Evolutionary conservation across 2,329 filamentous ascomycete species (phyloP), one percentile per base, ranked within the genome.

Genomic region (Botrytis porri): DNA sequence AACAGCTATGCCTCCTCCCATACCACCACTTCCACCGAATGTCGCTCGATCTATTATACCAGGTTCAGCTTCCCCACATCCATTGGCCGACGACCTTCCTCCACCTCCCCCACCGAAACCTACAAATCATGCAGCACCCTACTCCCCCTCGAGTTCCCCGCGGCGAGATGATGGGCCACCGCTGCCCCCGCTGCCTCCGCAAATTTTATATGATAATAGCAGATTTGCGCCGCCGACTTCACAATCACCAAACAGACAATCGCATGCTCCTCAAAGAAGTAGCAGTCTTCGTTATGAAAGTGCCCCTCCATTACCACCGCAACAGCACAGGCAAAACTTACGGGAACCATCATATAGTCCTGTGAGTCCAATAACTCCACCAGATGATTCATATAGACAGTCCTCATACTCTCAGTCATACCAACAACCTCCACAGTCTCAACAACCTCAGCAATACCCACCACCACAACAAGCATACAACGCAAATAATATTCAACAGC

Each of bases 11-110:
- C 89, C 90, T 66, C 92, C 92, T 45, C 90, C 91, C 20, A 82
- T 92, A n/a, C 92, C 92, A 74, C 92, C 92, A 71, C 84, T 92
- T 29, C 93, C 92, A 14, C 88, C 89, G 39, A 90, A 92, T 78
- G 83, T 91, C 74, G 83, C 85, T 63, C 82, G 84, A 71, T 82
- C 82, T 41, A 82, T 84, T 41, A 82, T 84, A n/a, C 71, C 84
- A 79, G 61, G 83, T 78, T 75, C 83, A 76, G 18, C 78, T 77
- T 64, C 76, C 76, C 10, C 78, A 76, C 65, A 81, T 82, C 62
- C 76, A 79, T 80, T 79, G 41, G 79, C 79, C 1, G 80, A 69
- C n/a, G 73, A 76, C 35, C 75, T 76, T 63, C 57, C 74, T 69
- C 76, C 73, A 48, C 80, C 81, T 63, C 81, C 81, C 16, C 80